phyloP scores from a whole-genome alignment of 805 yeast genomes.

The Wickerhamomyces hampshirensis region DNA sequence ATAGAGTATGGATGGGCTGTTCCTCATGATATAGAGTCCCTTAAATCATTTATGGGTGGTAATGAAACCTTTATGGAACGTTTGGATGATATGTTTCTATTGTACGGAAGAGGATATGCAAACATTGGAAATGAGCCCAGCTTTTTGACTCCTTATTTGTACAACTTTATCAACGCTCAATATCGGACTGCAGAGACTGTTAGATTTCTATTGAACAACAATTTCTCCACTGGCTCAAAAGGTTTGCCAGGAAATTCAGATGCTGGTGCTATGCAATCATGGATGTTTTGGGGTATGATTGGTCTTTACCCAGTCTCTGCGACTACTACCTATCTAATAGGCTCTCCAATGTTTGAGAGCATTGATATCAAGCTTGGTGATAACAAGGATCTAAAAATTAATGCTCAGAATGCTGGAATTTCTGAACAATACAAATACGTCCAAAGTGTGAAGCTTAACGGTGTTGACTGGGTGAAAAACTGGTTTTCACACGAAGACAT shows the following conservation, averaged over 20 bases:
- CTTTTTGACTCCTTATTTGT: constrained; percentile 31
- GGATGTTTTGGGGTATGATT: constrained; percentile 30
- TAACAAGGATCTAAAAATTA: constrained; percentile 23
- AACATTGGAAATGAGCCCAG: constrained; percentile 36
- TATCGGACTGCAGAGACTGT: constrained; percentile 28
- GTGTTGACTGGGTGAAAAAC: constrained; percentile 23
- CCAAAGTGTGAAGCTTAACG: constrained; percentile 28
- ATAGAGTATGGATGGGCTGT: constrained; percentile 34
- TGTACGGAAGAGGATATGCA: constrained; percentile 26
- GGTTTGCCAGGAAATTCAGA: constrained; percentile 36
- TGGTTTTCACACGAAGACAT: constrained; percentile 31
- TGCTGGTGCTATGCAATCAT: constrained; percentile 36
- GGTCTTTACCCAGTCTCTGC: constrained; percentile 35
- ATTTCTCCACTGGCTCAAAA: constrained; percentile 24
- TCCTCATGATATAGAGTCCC: constrained; percentile 29
- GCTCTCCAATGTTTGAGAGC: constrained; percentile 28
- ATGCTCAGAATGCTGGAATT: constrained; percentile 20
- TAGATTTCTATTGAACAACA: constrained; percentile 25
- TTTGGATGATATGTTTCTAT: constrained; percentile 32
- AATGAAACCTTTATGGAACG: constrained; percentile 25
- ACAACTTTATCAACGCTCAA: constrained; percentile 28
- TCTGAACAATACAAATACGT: constrained; percentile 24
- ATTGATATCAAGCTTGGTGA: constrained; percentile 24
- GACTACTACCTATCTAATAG: constrained; percentile 29
- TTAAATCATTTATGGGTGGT: constrained; percentile 26